Percentiles rank a stretch among this genome's conserved stretches.
Conservation (phyloP, 352 stramenopile genomes). For the Phytophthora rubi region DNA sequence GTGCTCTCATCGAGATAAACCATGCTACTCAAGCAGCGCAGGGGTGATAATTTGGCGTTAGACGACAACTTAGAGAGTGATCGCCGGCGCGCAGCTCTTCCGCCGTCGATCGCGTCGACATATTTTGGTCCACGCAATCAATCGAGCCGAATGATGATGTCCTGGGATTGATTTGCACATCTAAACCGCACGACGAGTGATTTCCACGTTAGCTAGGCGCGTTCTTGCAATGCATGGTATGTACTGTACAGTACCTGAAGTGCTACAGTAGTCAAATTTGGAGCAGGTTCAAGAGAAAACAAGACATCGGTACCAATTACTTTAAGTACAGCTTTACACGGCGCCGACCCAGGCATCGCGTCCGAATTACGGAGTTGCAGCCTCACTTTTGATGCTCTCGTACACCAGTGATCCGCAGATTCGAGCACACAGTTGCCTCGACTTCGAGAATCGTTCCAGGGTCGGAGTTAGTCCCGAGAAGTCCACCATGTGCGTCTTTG, state of each 20-base stretch:
- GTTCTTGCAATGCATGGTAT: too few species aligned
- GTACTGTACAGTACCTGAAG: too few species aligned
- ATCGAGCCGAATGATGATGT: constrained; percentile 6
- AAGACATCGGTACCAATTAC: neutral
- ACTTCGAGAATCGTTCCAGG: constrained; percentile 46
- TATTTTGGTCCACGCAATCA: constrained; percentile 19
- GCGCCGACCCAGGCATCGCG: neutral
- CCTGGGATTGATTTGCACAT: constrained; percentile 1
- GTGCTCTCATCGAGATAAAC: constrained; percentile 3
- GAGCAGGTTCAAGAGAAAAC: neutral
- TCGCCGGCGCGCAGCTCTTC: neutral
- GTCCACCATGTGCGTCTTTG: constrained; percentile 50
- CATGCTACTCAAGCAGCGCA: neutral
- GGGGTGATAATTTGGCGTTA: neutral
- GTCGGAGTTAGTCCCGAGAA: constrained; percentile 21
- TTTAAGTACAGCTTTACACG: neutral
- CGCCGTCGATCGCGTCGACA: constrained; percentile 17
- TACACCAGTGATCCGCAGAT: constrained; percentile 62
- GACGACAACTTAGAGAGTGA: neutral
- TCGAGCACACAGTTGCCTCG: constrained; percentile 28
- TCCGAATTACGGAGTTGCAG: neutral
- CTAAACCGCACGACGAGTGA: neutral
- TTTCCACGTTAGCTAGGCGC: neutral
- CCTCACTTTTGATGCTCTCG: constrained; percentile 50
- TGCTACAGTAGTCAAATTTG: neutral